Evolutionary conservation across 805 yeast species (phyloP).

Genomic region (Maudiozyma bulderi): DNA sequence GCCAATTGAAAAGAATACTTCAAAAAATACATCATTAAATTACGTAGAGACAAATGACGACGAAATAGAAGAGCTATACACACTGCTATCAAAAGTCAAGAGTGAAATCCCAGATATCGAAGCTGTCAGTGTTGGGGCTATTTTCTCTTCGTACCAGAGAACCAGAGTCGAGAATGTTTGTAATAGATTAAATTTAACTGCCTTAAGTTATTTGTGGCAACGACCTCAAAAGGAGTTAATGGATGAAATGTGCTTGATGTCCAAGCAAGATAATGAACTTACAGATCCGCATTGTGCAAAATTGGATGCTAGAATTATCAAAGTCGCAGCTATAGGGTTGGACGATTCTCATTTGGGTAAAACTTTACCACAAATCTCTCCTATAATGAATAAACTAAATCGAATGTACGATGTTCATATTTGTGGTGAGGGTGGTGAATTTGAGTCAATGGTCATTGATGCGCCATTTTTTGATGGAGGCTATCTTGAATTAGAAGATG

Average conservation of each 20-base stretch:
- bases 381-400: conserved; percentile 50
- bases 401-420: conserved; percentile 71
- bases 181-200: conserved; percentile 53
- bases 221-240: conserved; percentile 70
- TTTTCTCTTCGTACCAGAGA: conserved; percentile 88
- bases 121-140: conserved; percentile 94
- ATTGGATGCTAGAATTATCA: conserved; percentile 74
- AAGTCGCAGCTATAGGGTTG: conserved; percentile 90
- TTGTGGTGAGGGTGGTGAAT: conserved; percentile 99
- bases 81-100: conserved; percentile 41
- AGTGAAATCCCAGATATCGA: conserved; percentile 56
- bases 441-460: conserved; percentile 85
- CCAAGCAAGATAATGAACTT: conserved; percentile 15
- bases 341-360: conserved; percentile 57
- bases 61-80: conserved; percentile 78
- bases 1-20: conserved; percentile 45
- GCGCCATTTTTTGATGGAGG: conserved; percentile 70
- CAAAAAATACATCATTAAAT: conserved; percentile 58
- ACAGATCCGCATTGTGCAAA: conserved; percentile 7
- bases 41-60: conserved; percentile 60
- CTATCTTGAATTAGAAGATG: conserved; percentile 34
- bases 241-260: conserved; percentile 59
- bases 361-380: conserved; percentile 51
- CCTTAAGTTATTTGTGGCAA: conserved; percentile 83
- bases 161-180: conserved; percentile 91